Evolutionary conservation across 2,329 filamentous ascomycete genomes (phyloP).

Genomic region (Cyclaneusma minus): DNA sequence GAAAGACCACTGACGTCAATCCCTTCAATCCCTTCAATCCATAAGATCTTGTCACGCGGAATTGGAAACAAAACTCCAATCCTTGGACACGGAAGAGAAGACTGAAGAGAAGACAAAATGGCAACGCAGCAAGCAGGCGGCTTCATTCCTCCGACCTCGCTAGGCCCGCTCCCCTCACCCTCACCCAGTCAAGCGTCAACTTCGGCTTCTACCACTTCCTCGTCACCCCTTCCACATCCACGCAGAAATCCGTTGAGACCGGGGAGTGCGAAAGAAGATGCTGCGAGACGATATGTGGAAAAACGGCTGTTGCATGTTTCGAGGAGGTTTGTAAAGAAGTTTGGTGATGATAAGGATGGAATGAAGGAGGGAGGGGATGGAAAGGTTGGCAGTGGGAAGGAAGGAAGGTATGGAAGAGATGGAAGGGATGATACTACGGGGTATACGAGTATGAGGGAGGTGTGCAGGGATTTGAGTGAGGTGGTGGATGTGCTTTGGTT

Average conservation of each 20-base stretch:
- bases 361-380: constrained; percentile 22
- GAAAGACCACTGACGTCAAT: too few relatives aligned
- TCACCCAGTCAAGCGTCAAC: constrained; percentile 33
- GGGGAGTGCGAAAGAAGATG: constrained; percentile 43
- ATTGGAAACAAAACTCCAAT: too few relatives aligned
- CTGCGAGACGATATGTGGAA: constrained; percentile 41
- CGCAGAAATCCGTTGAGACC: constrained; percentile 34
- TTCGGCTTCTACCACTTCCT: constrained; percentile 8
- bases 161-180: constrained; percentile 33
- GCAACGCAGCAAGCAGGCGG: constrained; percentile 32
- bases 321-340: constrained; percentile 45
- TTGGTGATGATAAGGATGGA: constrained; percentile 29
- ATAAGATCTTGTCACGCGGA: too few relatives aligned
- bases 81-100: too few relatives aligned
- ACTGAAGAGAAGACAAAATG: too few relatives aligned
- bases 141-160: constrained; percentile 31
- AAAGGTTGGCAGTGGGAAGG: constrained; percentile 20
- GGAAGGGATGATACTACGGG: constrained; percentile 24
- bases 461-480: constrained; percentile 58
- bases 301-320: constrained; percentile 35
- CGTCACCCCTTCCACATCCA: constrained; percentile 35
- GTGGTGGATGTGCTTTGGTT: constrained; percentile 75
- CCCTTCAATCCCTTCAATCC: too few relatives aligned
- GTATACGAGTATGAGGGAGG: constrained; percentile 49
- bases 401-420: constrained; percentile 24